phyloP scores from a whole-genome alignment of 139 green algal species.

The Closterium sp. region DNA sequence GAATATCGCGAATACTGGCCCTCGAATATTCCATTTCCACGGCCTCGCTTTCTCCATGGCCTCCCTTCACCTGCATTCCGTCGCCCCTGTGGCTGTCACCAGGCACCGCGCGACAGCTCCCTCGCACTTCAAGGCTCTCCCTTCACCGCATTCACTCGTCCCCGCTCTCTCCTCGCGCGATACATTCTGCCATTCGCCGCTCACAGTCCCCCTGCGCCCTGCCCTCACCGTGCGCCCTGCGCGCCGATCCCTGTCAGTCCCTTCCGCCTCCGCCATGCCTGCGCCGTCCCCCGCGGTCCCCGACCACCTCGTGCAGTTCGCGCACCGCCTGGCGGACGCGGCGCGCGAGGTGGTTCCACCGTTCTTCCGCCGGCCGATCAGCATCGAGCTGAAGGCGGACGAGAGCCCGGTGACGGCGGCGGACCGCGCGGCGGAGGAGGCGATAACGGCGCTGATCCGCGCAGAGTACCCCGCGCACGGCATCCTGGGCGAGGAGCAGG shows the following conservation, averaged over 20 bases:
- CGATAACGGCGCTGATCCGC: conserved; percentile 4
- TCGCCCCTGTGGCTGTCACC: background rate
- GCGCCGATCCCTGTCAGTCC: background rate
- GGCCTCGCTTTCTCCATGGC: background rate
- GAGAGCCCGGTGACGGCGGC: conserved; percentile 59
- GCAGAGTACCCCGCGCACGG: conserved; percentile 8
- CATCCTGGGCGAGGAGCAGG: conserved; percentile 33
- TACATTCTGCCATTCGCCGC: background rate
- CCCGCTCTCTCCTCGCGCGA: background rate
- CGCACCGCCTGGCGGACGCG: conserved; percentile 72
- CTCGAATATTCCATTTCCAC: background rate
- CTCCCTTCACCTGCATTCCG: background rate
- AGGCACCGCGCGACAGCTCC: background rate
- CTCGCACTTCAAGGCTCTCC: background rate
- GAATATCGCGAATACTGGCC: background rate
- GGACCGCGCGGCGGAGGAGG: background rate
- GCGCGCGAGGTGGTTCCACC: conserved; percentile 65
- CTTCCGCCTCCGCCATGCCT: background rate
- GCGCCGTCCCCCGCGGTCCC: background rate
- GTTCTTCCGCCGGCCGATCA: conserved; percentile 75
- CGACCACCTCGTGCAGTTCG: conserved; percentile 49
- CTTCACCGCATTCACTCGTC: background rate
- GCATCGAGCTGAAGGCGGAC: conserved; percentile 80
- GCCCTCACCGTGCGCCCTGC: background rate
- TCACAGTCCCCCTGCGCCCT: background rate